phyloP scores from a whole-genome alignment of 75 land plant species.

The Selaginella tamariscina region DNA sequence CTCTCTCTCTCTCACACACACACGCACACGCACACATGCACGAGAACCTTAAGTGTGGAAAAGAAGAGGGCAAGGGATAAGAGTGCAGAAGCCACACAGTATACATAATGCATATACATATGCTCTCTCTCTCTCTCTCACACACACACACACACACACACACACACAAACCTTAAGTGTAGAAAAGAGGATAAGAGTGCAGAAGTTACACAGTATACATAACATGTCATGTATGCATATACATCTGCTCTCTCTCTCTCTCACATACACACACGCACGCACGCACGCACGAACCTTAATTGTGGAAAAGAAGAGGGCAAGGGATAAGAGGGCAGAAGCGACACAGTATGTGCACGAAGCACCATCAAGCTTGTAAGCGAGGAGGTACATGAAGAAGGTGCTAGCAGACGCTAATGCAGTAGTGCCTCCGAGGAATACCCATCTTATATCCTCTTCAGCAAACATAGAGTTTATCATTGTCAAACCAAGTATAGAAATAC shows the following conservation, averaged over 20 bases:
- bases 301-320: constrained; percentile 61
- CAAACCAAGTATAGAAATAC: constrained; percentile 48
- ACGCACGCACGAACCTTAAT: constrained; percentile 40
- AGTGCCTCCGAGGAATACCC: constrained; percentile 51
- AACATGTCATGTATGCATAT: too few relatives aligned
- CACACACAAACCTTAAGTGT: too few relatives aligned
- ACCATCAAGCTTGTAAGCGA: constrained; percentile 59
- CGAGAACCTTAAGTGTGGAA: constrained; percentile 49
- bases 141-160: too few relatives aligned
- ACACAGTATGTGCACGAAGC: constrained; percentile 75
- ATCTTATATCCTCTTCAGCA: constrained; percentile 18
- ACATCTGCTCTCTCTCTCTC: too few relatives aligned
- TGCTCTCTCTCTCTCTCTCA: too few relatives aligned
- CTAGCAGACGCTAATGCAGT: constrained; percentile 81
- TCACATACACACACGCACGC: too few relatives aligned
- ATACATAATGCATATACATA: constrained; percentile 72
- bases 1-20: too few relatives aligned
- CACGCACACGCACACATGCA: too few relatives aligned
- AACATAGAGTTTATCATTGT: constrained; percentile 21
- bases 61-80: constrained; percentile 73
- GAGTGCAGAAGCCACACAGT: constrained; percentile 64
- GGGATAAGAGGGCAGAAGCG: constrained; percentile 54
- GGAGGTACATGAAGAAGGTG: constrained; percentile 73
- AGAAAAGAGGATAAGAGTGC: too few relatives aligned
- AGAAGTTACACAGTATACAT: too few relatives aligned